Evolutionary conservation across 2,329 filamentous ascomycete genomes (phyloP), one percentile per base, ranked within the genome.

Genomic region (Hymenoscyphus linearis): DNA sequence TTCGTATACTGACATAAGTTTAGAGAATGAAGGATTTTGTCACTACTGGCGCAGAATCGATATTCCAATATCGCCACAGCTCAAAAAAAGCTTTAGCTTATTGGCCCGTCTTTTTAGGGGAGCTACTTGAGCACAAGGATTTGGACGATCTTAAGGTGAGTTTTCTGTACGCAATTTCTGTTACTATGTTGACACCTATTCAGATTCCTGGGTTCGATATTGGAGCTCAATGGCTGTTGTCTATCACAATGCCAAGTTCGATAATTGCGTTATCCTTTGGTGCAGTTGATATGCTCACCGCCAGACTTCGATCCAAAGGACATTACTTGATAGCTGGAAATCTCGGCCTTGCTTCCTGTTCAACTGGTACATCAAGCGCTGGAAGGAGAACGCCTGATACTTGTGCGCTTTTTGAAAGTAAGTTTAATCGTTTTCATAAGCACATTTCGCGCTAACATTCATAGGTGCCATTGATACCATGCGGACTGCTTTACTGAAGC

Each of bases 201-300:
- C 74, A 74, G 62, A 74, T 74, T 64, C 58, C 68, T 56, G 36
- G 52, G 27, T 66, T 67, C n/a, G 78, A 76, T 9, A 68, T 81
- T 10, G 72, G 80, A 4, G 78, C 81, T 47, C 71, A 85, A n/a
- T 85, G 84, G 79, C 66, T 82, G 50, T 67, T 80, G 22, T 76
- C 79, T 7, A 73, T 86, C 53, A 76, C 79, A 50, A 83, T 82
- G 66, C 82, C 84, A 4, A 72, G 67, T 2, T 68, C 72, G 47
- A 76, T 74, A 25, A 64, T 83, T 14, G 74, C 71, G 4, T 82
- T 81, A 64, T 82, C 85, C 67, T 77, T 78, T 62, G 74, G 76
- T 25, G 74, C 86, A 4, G 82, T 78, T 16, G 57, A 62, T 35
- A 40, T 10, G 22, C 55, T 62, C 25, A 62, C 61, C 9, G 40